Evolutionary conservation across 495 filamentous ascomycete genomes (phyloP).

Genomic region (Penicillium diatomitis): DNA sequence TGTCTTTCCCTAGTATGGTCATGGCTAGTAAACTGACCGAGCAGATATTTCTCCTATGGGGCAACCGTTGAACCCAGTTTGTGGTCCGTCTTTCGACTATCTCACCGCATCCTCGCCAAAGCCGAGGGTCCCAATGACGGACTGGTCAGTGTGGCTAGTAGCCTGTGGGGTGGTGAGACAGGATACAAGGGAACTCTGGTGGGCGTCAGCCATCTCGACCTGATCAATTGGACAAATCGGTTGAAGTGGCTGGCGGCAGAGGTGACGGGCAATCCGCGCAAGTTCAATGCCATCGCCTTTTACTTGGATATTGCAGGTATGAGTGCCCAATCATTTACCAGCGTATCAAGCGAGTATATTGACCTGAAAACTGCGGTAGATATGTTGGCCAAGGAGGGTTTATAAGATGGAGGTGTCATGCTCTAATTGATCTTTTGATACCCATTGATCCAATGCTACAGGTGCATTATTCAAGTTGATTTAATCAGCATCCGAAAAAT

Average conservation of each 20-base stretch:
- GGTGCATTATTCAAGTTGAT: neutral
- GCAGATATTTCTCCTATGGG: conserved; percentile 83
- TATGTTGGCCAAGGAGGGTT: conserved; percentile 67
- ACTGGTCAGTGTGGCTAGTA: conserved; percentile 79
- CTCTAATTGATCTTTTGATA: neutral
- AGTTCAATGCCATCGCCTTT: conserved; percentile 94
- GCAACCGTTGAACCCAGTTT: conserved; percentile 57
- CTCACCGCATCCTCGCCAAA: conserved; percentile 59
- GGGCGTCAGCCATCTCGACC: conserved; percentile 77
- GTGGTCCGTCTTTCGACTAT: conserved; percentile 66
- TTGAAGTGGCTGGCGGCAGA: conserved; percentile 61
- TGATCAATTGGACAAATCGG: conserved; percentile 94
- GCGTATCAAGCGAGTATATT: too few species aligned
- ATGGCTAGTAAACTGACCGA: neutral
- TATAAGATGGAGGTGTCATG: conserved; percentile 26
- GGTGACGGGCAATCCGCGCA: conserved; percentile 57
- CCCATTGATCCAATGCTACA: neutral
- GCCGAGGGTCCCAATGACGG: conserved; percentile 86
- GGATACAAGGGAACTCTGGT: conserved; percentile 84
- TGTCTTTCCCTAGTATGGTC: neutral
- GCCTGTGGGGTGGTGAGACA: conserved; percentile 63
- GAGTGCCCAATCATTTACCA: neutral
- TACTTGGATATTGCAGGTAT: conserved; percentile 80
- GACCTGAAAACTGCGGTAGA: conserved; percentile 25
- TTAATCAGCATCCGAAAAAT: too few species aligned